These are phyloP conservation scores for Xerocomus minutiporus DNA, from an alignment of 1,284 basidiomycete species.

Conservation along the genomic window DNA sequence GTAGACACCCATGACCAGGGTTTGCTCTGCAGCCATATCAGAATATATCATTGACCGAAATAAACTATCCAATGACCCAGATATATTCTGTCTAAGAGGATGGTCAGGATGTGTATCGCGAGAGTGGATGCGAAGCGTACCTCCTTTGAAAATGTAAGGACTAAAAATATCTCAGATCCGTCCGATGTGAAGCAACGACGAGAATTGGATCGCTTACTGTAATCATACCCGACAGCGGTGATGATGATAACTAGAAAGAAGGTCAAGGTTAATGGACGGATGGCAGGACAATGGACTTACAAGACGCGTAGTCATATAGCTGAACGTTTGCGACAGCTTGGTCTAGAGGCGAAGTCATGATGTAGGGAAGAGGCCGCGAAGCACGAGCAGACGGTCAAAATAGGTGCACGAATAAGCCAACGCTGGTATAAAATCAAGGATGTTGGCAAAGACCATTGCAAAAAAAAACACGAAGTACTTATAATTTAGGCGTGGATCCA, in stretches of 20 bases:
- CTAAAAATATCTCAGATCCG: neutral
- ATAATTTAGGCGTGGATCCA: too few species aligned
- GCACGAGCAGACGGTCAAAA: too few species aligned
- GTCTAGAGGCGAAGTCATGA: neutral
- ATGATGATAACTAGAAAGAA: neutral
- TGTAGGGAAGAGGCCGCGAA: neutral
- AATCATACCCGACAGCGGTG: neutral
- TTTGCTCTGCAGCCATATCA: neutral
- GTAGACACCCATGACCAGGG: neutral
- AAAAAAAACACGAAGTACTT: too few species aligned
- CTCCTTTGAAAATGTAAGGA: neutral
- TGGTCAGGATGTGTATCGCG: neutral
- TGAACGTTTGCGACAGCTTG: neutral
- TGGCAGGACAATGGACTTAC: neutral
- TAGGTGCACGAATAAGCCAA: neutral
- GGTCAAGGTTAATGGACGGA: neutral
- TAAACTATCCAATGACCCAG: neutral
- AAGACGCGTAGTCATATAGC: neutral
- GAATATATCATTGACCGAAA: neutral
- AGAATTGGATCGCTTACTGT: neutral
- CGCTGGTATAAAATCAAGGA: neutral
- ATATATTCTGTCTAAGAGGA: neutral
- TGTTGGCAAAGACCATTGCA: too few species aligned
- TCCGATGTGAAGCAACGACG: too few species aligned
- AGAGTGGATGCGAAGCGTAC: neutral